phyloP scores from a whole-genome alignment of 257 asterid genomes.

The Knoxia roxburghii region DNA sequence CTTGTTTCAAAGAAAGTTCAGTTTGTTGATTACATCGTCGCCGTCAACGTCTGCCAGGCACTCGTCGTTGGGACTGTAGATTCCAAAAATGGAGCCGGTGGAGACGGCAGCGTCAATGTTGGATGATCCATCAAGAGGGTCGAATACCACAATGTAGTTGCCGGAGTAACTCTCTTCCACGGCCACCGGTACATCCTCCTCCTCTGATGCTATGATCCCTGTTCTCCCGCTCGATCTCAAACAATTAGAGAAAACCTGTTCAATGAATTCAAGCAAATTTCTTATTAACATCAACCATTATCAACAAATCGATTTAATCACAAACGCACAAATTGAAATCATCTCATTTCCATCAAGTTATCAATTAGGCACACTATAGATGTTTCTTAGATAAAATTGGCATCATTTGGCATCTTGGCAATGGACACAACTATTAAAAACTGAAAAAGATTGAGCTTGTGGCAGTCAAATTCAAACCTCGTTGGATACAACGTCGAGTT shows the following conservation, averaged over 20 bases:
- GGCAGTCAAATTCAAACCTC: constrained; percentile 31
- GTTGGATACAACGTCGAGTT: constrained; percentile 80
- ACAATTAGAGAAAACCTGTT: constrained; percentile 77
- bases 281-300: background rate
- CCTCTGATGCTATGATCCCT: constrained; percentile 97
- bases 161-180: constrained; percentile 97
- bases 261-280: background rate
- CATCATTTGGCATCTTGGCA: too few relatives aligned
- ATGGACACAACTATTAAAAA: background rate
- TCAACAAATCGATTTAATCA: background rate
- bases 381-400: background rate
- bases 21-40: constrained; percentile 43
- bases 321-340: background rate
- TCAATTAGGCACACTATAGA: background rate
- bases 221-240: constrained; percentile 92
- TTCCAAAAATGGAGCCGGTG: constrained; percentile 93
- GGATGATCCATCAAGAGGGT: constrained; percentile 95
- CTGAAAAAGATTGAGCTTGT: background rate
- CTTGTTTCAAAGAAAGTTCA: background rate
- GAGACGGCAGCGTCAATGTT: constrained; percentile 93
- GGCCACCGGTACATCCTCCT: constrained; percentile 97
- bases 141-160: constrained; percentile 91
- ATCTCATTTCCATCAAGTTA: background rate
- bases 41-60: constrained; percentile 58
- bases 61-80: constrained; percentile 81